Percentiles rank a stretch among this genome's conserved stretches.
These are phyloP conservation scores for Pisolithus tinctorius DNA, from an alignment of 768 basidiomycete species.

Conservation along the genomic window DNA sequence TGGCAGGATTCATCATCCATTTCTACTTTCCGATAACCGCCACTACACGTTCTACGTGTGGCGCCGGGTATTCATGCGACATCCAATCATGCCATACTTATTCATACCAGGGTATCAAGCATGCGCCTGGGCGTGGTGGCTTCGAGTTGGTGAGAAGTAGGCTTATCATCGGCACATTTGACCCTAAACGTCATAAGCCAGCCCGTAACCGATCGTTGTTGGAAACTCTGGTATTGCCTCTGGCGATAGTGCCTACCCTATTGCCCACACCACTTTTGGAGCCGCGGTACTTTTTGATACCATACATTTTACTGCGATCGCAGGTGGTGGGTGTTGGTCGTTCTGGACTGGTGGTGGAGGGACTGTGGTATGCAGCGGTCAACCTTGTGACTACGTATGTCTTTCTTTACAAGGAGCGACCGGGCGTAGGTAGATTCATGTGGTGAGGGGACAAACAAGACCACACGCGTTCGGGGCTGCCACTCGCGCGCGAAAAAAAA, in stretches of 20 bases:
- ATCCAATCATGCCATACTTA: conserved; percentile 69
- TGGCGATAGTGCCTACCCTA: conserved; percentile 63
- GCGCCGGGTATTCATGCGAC: conserved; percentile 75
- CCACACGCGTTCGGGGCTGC: conserved; percentile 6
- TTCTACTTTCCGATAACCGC: conserved; percentile 91
- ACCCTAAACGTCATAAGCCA: conserved; percentile 29
- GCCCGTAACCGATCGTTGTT: conserved; percentile 69
- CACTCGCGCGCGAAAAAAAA: conserved; percentile 1
- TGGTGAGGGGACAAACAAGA: conserved; percentile 50
- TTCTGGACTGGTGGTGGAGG: conserved; percentile 58
- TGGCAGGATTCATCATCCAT: conserved; percentile 67
- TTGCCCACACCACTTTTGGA: conserved; percentile 89
- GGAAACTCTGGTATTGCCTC: conserved; percentile 66
- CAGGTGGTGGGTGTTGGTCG: conserved; percentile 56
- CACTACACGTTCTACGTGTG: conserved; percentile 97
- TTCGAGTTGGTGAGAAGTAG: conserved; percentile 67
- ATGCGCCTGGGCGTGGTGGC: conserved; percentile 81
- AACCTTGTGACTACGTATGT: conserved; percentile 72
- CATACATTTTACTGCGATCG: conserved; percentile 75
- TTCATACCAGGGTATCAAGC: conserved; percentile 77
- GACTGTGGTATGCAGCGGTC: conserved; percentile 65
- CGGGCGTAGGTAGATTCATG: conserved; percentile 82
- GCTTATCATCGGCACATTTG: conserved; percentile 8
- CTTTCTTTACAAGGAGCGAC: conserved; percentile 74
- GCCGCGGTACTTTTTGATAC: conserved; percentile 91